A percentile compares a stretch with the other conserved stretches of the same genome.
Conservation (phyloP, 169 alveolate species). For the Plasmodium vinckei region DNA sequence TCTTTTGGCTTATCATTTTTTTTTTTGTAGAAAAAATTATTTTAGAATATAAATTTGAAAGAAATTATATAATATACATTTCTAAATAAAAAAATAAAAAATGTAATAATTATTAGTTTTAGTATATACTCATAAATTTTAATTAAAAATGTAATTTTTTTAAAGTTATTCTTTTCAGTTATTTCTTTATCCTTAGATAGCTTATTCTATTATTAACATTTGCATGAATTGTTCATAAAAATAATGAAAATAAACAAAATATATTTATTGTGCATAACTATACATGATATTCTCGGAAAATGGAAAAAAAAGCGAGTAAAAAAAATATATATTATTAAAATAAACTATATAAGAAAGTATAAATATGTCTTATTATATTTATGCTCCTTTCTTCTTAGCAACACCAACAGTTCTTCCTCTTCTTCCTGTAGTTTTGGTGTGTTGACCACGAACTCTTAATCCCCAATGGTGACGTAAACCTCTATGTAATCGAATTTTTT, state of each 20-base stretch:
- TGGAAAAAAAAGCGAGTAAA: slow-evolving; percentile 1
- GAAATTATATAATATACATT: no score
- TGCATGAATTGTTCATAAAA: slow-evolving; percentile 11
- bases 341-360: slow-evolving; percentile 18
- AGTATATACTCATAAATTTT: background rate
- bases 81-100: no score
- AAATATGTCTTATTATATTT: slow-evolving; percentile 18
- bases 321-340: slow-evolving; percentile 8
- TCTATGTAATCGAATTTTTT: slow-evolving; percentile 97
- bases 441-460: slow-evolving; percentile 99
- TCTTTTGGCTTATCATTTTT: no score
- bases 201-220: background rate
- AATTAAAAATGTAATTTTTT: background rate
- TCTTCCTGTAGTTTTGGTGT: slow-evolving; percentile 99
- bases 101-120: background rate
- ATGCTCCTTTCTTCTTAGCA: slow-evolving; percentile 94
- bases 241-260: background rate
- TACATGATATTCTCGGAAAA: background rate
- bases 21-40: no score
- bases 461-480: slow-evolving; percentile 99
- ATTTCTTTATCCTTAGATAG: background rate
- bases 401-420: slow-evolving; percentile 99
- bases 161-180: background rate
- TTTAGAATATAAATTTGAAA: no score
- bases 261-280: background rate